Evolutionary conservation across 2,329 filamentous ascomycete species (phyloP), one percentile per base, ranked within the genome.

Genomic region (Aspergillus pseudonomiae): DNA sequence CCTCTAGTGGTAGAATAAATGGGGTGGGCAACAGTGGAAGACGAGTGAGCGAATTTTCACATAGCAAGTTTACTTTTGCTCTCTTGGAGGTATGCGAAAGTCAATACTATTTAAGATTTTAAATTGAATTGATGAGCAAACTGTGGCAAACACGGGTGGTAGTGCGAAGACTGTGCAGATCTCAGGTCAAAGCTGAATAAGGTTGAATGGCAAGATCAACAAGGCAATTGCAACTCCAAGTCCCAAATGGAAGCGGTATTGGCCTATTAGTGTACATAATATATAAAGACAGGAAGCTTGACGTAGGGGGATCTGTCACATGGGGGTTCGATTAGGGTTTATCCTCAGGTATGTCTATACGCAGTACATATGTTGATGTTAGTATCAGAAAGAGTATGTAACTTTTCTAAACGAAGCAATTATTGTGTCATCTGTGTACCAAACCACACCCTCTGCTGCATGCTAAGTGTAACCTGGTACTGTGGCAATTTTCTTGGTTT

Each of bases 401-500:
- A 7, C 21, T 24, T 46, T n/a, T 46, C 43, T 24, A 21, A 24
- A 46, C 24, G 48, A 52, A 52, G 24, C 48, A 28, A 21, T 19
- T 14, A 14, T 28, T 50, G 46, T 50, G 46, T 28, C 6, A 50
- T 50, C 26, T 19, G 12, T 16, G 14, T 36, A 36, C 34, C 34
- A 36, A 36, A 36, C 14, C 34, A n/a, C 26, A 60, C 24, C 50
- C 24, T 60, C 32, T 39, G 34, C 24, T 63, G 58, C 58, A 61
- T 57, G 62, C 53, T 55, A 62, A 55, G 60, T 58, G 60, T 62
- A 62, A 55, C 59, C 36, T 34, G 36, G 46, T 30, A 43, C 24
- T 32, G 30, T 39, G 21, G 32, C 52, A 36, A 55, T 19, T 24
- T 55, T 6, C 24, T 26, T 36, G 52, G n/a, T 16, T 54, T 50